Evolutionary conservation across 805 yeast species (phyloP).

Genomic region (Ogataea dorogensis): DNA sequence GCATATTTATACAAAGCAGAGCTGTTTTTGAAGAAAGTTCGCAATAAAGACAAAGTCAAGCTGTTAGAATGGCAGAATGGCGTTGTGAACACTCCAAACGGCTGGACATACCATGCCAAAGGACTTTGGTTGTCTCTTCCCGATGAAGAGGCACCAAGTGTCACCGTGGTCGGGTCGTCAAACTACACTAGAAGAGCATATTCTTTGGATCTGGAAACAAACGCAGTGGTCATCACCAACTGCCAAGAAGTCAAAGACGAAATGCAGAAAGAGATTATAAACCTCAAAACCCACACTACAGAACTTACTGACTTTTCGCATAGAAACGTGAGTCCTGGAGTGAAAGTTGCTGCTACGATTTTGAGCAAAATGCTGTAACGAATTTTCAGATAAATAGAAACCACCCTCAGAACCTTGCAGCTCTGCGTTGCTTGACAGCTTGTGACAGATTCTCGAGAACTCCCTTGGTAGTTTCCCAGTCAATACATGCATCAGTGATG

Average conservation of each 20-base stretch:
- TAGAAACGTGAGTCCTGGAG: conserved; percentile 60
- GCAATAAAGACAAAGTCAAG: conserved; percentile 44
- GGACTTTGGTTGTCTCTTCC: conserved; percentile 83
- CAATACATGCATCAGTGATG: conserved; percentile 96
- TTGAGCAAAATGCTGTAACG: conserved; percentile 57
- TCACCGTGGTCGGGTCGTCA: conserved; percentile 88
- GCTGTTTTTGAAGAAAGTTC: conserved; percentile 47
- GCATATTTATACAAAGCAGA: conserved; percentile 80
- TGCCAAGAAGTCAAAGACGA: conserved; percentile 54
- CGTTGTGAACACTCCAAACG: conserved; percentile 70
- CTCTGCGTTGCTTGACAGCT: conserved; percentile 80
- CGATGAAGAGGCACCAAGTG: conserved; percentile 54
- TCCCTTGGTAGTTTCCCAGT: conserved; percentile 79
- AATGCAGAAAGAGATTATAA: conserved; percentile 63
- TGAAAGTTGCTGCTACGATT: conserved; percentile 62
- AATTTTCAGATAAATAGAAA: conserved; percentile 7
- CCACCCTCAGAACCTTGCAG: conserved; percentile 1
- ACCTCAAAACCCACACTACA: conserved; percentile 53
- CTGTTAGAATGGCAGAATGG: conserved; percentile 89
- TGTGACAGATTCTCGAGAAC: conserved; percentile 71
- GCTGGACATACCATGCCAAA: conserved; percentile 98
- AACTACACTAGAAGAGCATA: conserved; percentile 92
- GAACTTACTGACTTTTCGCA: conserved; percentile 52
- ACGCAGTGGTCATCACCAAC: conserved; percentile 73
- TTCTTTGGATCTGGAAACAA: conserved; percentile 81